A percentile compares a stretch with the other conserved stretches of the same genome.
These are phyloP conservation scores for Torrubiellomyces zombiae DNA, from an alignment of 2,329 filamentous ascomycete genomes.

Conservation along the genomic window DNA sequence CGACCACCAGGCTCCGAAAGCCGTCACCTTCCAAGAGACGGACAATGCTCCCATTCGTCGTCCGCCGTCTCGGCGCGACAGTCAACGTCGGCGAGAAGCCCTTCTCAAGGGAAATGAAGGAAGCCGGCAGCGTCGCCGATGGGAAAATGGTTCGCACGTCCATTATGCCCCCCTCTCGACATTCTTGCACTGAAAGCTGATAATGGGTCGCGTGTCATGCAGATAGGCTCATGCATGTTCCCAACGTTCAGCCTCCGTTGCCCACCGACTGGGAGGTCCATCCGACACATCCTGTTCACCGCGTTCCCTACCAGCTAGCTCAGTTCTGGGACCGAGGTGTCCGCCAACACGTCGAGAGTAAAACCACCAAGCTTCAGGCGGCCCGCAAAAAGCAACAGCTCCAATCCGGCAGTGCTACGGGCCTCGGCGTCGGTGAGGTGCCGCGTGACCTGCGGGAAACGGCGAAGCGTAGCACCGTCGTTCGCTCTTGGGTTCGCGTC, in stretches of 20 bases:
- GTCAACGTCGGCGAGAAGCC: conserved; percentile 47
- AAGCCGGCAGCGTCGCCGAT: conserved; percentile 67
- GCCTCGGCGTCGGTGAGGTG: conserved; percentile 38
- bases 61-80: conserved; percentile 35
- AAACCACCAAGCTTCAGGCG: conserved; percentile 21
- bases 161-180: too few species aligned
- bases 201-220: conserved; percentile 3
- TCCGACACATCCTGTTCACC: conserved; percentile 62
- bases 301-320: conserved; percentile 79
- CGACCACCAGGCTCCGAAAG: conserved; percentile 31
- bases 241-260: conserved; percentile 67
- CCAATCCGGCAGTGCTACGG: conserved; percentile 22
- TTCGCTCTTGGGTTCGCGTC: conserved; percentile 64
- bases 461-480: conserved; percentile 63
- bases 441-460: conserved; percentile 66
- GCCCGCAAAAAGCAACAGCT: conserved; percentile 30
- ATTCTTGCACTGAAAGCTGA: too few species aligned
- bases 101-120: conserved; percentile 83
- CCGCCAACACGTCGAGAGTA: conserved; percentile 32
- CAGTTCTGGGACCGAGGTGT: conserved; percentile 57
- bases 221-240: conserved; percentile 80
- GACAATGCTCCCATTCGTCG: conserved; percentile 22
- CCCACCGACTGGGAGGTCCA: conserved; percentile 69
- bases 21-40: conserved; percentile 8
- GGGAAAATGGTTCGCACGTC: conserved; percentile 99